Percentiles rank a stretch among this genome's conserved stretches.
phyloP scores from a whole-genome alignment of 1,284 basidiomycete species.

The Leccinum subrobustum region DNA sequence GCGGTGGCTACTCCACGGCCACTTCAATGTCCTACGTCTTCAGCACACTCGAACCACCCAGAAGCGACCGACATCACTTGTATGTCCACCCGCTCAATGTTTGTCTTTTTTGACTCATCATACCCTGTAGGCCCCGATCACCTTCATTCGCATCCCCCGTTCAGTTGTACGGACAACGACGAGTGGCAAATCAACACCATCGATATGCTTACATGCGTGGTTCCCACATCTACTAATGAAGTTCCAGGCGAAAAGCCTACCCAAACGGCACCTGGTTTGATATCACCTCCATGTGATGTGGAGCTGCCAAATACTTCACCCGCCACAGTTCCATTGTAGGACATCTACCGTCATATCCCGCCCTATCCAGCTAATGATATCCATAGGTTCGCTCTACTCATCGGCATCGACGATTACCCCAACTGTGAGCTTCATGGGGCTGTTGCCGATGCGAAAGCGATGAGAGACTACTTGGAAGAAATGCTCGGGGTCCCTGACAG shows the following conservation, averaged over 20 bases:
- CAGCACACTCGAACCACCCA: not conserved
- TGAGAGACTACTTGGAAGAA: too few species aligned
- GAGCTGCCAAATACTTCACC: not conserved
- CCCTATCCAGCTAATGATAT: not conserved
- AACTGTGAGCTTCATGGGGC: slow-evolving; percentile 8
- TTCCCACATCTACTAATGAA: not conserved
- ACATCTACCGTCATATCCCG: not conserved
- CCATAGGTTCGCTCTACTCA: slow-evolving; percentile 51
- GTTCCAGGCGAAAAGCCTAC: not conserved
- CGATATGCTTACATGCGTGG: not conserved
- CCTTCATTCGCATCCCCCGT: not conserved
- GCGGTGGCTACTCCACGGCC: not conserved
- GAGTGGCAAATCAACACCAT: not conserved
- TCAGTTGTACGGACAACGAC: not conserved
- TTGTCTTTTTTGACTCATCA: not conserved
- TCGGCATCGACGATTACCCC: slow-evolving; percentile 60
- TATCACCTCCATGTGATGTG: not conserved
- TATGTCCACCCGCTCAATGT: not conserved
- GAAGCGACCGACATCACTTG: not conserved
- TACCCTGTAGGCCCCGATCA: not conserved
- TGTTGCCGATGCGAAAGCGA: too few species aligned
- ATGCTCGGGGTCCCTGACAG: too few species aligned
- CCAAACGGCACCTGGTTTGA: not conserved
- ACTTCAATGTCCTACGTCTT: not conserved
- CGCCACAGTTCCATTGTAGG: not conserved